Evolutionary conservation across 805 yeast genomes (phyloP), one percentile per base, ranked within the genome.

Genomic region (Wickerhamomyces ciferrii): DNA sequence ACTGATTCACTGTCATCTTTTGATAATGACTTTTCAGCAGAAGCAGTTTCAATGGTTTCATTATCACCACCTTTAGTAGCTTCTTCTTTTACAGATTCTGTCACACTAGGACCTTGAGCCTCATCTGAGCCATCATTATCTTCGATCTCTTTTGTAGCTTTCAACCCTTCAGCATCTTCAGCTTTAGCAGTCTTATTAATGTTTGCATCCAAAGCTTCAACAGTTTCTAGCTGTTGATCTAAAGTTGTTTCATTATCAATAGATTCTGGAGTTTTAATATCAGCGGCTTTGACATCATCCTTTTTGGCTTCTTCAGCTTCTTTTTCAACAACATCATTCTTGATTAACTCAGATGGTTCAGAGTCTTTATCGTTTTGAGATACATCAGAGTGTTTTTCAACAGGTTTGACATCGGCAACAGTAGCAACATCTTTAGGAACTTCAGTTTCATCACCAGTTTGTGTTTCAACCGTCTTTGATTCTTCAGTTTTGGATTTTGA

Each of bases 341-440:
- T 27, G 14, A 27, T 5, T 13, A 27, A 10, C 7, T 13, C 31
- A 10, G 31, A 27, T 8, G 21, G 38, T 18, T 43, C 41, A 14
- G 20, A 25, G 17, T 7, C 21, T 20, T 42, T 42, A 4, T 34
- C 51, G 11, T 48, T 36, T 27, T 39, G 48, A 14, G 39, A 20
- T 23, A 42, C 48, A 17, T 43, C 43, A 37, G 23, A 17, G 11
- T 46, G 51, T 5, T 53, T 46, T 23, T 53, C 53, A 29, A 15
- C 19, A 25, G 25, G 34, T 29, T 42, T 43, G 27, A 39, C 42
- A 13, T 10, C 24, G 15, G 38, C 45, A 25, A 32, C 48, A 25
- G 44, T 51, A 14, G 38, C 47, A 10, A 10, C 14, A 18, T 35
- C 39, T 21, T 35, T 13, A n/a, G 14, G 4, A 27, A 27, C 31